These are phyloP conservation scores for Schwanniomyces occidentalis DNA, from an alignment of 805 yeast genomes.

Conservation along the genomic window DNA sequence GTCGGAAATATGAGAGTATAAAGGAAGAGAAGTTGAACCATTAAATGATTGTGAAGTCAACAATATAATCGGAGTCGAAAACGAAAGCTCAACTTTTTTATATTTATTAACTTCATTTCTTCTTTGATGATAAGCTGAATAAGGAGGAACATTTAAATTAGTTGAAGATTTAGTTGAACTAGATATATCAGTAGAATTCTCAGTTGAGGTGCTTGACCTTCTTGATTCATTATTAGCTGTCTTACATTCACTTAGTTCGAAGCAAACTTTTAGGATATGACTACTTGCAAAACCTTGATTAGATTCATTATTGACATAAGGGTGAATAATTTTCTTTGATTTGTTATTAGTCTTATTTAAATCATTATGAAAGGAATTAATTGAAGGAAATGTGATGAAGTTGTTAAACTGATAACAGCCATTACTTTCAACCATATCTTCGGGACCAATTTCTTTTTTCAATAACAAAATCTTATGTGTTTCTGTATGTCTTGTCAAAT, in stretches of 20 bases:
- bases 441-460: slow-evolving; percentile 1
- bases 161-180: background rate
- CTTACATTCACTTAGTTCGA: slow-evolving; percentile 12
- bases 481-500: slow-evolving; percentile 5
- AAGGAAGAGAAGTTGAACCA: slow-evolving; percentile 14
- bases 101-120: slow-evolving; percentile 7
- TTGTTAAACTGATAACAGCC: slow-evolving; percentile 3
- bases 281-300: slow-evolving; percentile 9
- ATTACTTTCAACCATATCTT: slow-evolving; percentile 1
- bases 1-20: slow-evolving; percentile 7
- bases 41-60: slow-evolving; percentile 10
- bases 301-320: slow-evolving; percentile 6
- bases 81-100: slow-evolving; percentile 14
- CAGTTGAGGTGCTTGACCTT: slow-evolving; percentile 1
- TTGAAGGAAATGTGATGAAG: slow-evolving; percentile 5
- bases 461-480: slow-evolving; percentile 6
- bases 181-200: background rate
- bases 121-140: slow-evolving; percentile 9
- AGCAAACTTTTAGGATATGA: slow-evolving; percentile 11
- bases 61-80: slow-evolving; percentile 12
- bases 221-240: slow-evolving; percentile 1
- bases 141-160: slow-evolving; percentile 4
- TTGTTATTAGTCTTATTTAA: slow-evolving; percentile 2
- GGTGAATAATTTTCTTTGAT: slow-evolving; percentile 9
- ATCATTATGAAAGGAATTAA: slow-evolving; percentile 1